Evolutionary conservation across 305 asterid species (phyloP), one percentile per base, ranked within the genome.

Genomic region (Fraxinus sp.): DNA sequence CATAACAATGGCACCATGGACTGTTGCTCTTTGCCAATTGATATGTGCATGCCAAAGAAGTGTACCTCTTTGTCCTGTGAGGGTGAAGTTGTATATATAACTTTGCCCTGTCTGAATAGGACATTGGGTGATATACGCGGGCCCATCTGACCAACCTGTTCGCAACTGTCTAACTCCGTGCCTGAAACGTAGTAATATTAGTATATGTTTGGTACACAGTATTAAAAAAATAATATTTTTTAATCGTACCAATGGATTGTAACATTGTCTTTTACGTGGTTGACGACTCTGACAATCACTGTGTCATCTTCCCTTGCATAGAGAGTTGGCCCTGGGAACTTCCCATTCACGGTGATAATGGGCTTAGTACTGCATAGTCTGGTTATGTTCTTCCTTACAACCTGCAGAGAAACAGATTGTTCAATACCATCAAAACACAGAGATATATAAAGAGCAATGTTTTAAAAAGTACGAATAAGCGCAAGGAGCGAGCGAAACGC

Each of bases 141-240:
- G 97, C 76, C 95, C 97, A 20, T 93, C 97, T 0, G 95, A 77
- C 95, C 97, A 93, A 3, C 97, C 94, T 3, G 92, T 90, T 83
- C 93, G 81, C 2, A 90, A 37, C 75, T 93, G 95, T 41, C 93
- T 79, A 9, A 93, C 92, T 52, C 97, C 97, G 62, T 91, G 97
- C 97, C 97, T 93, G 80, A 66, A 79, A 64, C 18, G 35, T 22
- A 78, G 9, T 33, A 72, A 8, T 10, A 5, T 68, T 70, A 30
- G 41, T 28, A 6, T 4, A 70, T 28, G 37, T 13, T 14, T 79
- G 76, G 10, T 49, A 8, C 22, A 1, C 32, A 75, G 11, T 71
- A n/a, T 39, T 76, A 74, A 32, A 13, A 84, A 52, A 59, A 24
- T n/a, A 7, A 18, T 2, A 59, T 24, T 7, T 62, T 7, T 22